Conservation (phyloP, 2,329 filamentous ascomycete species). For the Tolypocladium tropicale region DNA sequence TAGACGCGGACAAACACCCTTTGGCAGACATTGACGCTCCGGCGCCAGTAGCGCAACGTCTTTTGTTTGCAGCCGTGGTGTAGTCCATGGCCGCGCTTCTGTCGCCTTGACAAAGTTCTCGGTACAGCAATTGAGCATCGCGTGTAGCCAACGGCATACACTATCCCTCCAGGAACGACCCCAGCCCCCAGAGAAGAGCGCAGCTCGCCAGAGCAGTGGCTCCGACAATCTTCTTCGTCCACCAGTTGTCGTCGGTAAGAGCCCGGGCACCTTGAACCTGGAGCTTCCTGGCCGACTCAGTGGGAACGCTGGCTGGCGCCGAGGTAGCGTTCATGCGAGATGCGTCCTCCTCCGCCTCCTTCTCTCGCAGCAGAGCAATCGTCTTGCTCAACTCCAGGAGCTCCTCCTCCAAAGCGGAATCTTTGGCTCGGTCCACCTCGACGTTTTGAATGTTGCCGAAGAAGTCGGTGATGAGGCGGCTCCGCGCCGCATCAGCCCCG, state of each 20-base stretch:
- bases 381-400: conserved; percentile 64
- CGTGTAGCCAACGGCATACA: neutral
- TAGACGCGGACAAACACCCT: neutral
- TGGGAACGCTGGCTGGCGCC: conserved; percentile 16
- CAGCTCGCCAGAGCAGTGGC: conserved; percentile 52
- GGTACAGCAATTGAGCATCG: too few species aligned
- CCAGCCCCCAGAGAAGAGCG: conserved; percentile 46
- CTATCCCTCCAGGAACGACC: conserved; percentile 37
- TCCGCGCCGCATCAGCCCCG: conserved; percentile 65
- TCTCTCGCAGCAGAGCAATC: conserved; percentile 43
- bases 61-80: too few species aligned
- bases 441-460: conserved; percentile 98
- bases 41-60: neutral
- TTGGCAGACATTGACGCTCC: neutral
- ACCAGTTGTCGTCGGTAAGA: conserved; percentile 56
- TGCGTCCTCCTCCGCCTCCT: conserved; percentile 34
- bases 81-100: neutral
- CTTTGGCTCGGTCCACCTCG: conserved; percentile 62
- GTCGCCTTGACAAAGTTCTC: neutral
- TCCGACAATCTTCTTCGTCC: conserved; percentile 54
- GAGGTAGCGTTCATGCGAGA: conserved; percentile 16
- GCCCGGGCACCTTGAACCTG: conserved; percentile 39
- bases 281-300: conserved; percentile 17
- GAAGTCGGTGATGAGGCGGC: conserved; percentile 85
- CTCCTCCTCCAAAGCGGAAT: conserved; percentile 57